Base-by-base conservation (phyloP, 2,329 filamentous ascomycete species). In the Talaromyces funiculosus region DNA sequence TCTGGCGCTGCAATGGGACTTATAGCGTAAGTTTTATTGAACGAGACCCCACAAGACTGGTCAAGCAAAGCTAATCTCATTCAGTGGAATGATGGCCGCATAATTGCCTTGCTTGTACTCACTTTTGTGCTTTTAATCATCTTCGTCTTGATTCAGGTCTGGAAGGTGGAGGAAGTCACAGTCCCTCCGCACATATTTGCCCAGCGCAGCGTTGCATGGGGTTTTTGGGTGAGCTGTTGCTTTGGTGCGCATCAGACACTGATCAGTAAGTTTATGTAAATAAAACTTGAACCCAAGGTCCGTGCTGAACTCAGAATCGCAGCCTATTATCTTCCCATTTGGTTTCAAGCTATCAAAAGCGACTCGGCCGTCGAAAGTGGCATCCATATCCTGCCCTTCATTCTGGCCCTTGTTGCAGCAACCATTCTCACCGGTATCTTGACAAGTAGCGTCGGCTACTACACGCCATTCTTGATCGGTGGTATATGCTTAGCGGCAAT, bases 71-170 rank as follows among this genome's bases (percentile, higher is more conserved):
- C 51, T 49, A 2, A 56, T 31, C 6, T 4, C 69, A 33, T 75
- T 33, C 40, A 73, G 2, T 82, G 80, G 80, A 68, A 67, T 26
- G 74, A 73, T 62, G 71, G 69, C 20, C 75, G 73, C 12, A 74
- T 82, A 53, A 77, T 82, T 54, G 76, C 75, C 0, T 72, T 83
- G n/a, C 77, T 84, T 29, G 74, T 80, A 0, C 70, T 84, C 3
- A 80, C 81, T 61, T 76, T 77, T 18, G 74, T 82, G 6, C 71
- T 82, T 6, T 75, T 77, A 1, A 73, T 78, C 3, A 72, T 74
- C 3, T 78, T 80, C 59, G 57, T 72, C 33, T 62, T 57, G 0
- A 65, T 77, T 57, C 73, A 80, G 59, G 26, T 51, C 6, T 60
- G 38, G 51, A 56, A 29, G 16, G 29, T 33, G 10, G 76, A 80